Evolutionary conservation across 1,139 yeast genomes (phyloP).

Genomic region (Suhomyces taliae): DNA sequence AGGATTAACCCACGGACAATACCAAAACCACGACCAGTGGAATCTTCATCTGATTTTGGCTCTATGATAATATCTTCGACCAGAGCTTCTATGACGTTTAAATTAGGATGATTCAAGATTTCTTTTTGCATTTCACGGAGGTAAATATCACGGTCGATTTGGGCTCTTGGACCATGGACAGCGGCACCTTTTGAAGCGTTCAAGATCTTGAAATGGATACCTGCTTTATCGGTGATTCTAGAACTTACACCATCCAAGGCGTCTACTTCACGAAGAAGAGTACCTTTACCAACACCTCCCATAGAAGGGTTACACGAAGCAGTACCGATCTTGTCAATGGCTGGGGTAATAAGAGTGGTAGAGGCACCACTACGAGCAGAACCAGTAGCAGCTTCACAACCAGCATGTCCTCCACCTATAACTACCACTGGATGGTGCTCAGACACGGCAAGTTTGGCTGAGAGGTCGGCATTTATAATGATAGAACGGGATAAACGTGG

Average conservation of each 20-base stretch:
- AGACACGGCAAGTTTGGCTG: constrained; percentile 10
- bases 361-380: constrained; percentile 78
- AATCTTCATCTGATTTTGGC: constrained; percentile 24
- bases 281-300: constrained; percentile 99
- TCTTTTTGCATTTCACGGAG: constrained; percentile 75
- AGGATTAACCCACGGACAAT: constrained; percentile 68
- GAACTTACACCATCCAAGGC: constrained; percentile 94
- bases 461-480: constrained; percentile 11
- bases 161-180: constrained; percentile 98
- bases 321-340: constrained; percentile 74
- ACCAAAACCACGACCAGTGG: constrained; percentile 40
- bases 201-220: constrained; percentile 85
- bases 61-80: constrained; percentile 86
- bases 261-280: constrained; percentile 86
- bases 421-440: constrained; percentile 65
- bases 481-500: constrained; percentile 9
- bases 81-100: constrained; percentile 66
- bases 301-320: constrained; percentile 97
- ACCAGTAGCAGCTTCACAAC: constrained; percentile 96
- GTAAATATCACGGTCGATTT: constrained; percentile 84
- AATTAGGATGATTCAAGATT: constrained; percentile 57
- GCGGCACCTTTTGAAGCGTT: constrained; percentile 94
- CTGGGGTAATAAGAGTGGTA: constrained; percentile 80
- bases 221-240: constrained; percentile 83
- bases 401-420: constrained; percentile 99